Evolutionary conservation across 73 alveolate genomes (phyloP).

Genomic region (Paramecium pentaurelia): DNA sequence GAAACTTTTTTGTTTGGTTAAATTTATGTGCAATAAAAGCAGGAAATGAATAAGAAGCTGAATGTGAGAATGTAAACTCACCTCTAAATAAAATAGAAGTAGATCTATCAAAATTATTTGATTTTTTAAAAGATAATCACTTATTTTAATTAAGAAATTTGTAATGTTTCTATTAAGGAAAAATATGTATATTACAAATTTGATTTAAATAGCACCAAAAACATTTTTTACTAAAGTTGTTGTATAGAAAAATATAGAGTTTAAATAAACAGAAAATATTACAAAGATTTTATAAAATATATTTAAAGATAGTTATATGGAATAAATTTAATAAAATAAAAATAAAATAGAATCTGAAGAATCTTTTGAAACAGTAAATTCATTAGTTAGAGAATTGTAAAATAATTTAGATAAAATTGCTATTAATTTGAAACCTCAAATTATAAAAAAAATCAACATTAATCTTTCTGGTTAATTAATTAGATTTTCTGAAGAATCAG

Average conservation of each 20-base stretch:
- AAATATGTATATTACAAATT: background rate
- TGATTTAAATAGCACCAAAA: background rate
- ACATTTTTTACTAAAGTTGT: background rate
- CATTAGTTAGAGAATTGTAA: background rate
- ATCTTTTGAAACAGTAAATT: background rate
- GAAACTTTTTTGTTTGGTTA: conserved; percentile 32
- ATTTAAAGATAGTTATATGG: background rate
- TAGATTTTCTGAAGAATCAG: background rate
- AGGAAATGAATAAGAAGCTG: background rate
- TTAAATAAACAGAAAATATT: background rate
- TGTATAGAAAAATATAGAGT: background rate
- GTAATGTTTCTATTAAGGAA: background rate
- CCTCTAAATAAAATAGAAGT: conserved; percentile 16
- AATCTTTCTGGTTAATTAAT: background rate
- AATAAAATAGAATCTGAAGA: background rate
- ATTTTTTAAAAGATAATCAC: background rate
- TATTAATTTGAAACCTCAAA: background rate
- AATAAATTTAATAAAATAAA: background rate
- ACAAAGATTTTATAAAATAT: background rate
- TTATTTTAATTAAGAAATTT: background rate
- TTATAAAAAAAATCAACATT: background rate
- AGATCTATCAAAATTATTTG: background rate
- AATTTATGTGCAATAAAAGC: conserved; percentile 31
- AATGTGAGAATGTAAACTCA: conserved; percentile 20
- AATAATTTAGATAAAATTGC: background rate